Percentiles rank a stretch among this genome's conserved stretches.
Conservation (phyloP, 176 grass and related monocot species). For the Aegilops umbellulata region DNA sequence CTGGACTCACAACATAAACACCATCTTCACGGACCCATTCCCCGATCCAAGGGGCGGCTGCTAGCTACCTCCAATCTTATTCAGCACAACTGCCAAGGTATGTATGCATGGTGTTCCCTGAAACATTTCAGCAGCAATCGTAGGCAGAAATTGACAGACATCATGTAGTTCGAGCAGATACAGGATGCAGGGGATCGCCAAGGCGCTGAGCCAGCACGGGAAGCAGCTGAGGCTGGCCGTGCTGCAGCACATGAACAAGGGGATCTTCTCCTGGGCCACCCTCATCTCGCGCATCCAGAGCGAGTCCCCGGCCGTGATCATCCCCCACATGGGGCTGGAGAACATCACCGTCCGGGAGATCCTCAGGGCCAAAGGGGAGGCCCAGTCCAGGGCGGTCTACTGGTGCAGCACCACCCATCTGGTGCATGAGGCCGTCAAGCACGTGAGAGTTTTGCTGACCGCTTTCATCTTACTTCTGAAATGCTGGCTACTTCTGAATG, state of each 20-base stretch:
- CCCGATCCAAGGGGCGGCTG: neutral
- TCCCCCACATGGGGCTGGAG: conserved; percentile 83
- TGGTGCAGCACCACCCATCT: conserved; percentile 61
- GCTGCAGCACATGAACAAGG: conserved; percentile 75
- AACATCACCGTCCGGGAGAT: conserved; percentile 80
- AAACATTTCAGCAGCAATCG: neutral
- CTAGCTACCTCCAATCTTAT: conserved; percentile 2
- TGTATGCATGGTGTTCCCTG: neutral
- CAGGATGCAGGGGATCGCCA: conserved; percentile 71
- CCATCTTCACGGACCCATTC: conserved; percentile 13
- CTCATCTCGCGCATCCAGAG: conserved; percentile 61
- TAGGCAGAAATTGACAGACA: neutral
- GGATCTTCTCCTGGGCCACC: conserved; percentile 65
- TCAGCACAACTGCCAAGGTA: conserved; percentile 3
- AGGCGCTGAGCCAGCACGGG: conserved; percentile 58
- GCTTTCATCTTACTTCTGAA: neutral
- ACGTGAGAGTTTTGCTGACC: conserved; percentile 32
- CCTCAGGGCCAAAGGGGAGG: conserved; percentile 68
- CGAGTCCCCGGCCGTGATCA: conserved; percentile 40
- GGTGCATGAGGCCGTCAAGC: conserved; percentile 68
- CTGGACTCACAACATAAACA: neutral
- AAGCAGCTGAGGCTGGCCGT: conserved; percentile 59
- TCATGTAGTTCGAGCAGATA: neutral
- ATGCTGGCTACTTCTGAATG: neutral
- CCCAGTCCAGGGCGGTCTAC: conserved; percentile 51